phyloP scores from a whole-genome alignment of 2,329 filamentous ascomycete genomes.

The Tolypocladium endophyticum region DNA sequence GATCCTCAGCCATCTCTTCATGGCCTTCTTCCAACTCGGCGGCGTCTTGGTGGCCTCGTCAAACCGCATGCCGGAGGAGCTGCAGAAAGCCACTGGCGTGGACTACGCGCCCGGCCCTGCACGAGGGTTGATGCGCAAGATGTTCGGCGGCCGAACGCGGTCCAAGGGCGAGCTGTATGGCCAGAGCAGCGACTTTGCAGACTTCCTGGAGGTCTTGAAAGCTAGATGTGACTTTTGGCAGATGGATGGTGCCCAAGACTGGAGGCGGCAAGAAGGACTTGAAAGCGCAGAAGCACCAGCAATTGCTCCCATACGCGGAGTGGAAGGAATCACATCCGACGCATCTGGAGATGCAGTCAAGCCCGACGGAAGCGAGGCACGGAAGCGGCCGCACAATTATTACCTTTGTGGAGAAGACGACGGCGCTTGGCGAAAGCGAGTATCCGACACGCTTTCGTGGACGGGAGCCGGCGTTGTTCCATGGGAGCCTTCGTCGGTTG shows the following conservation, averaged over 20 bases:
- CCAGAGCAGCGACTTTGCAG: conserved; percentile 60
- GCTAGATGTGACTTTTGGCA: conserved; percentile 76
- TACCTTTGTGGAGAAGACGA: conserved; percentile 15
- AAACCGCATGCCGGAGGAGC: conserved; percentile 74
- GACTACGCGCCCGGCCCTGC: conserved; percentile 51
- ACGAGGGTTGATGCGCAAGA: conserved; percentile 38
- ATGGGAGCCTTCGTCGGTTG: conserved; percentile 33
- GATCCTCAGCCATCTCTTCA: conserved; percentile 69
- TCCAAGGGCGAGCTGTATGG: conserved; percentile 41
- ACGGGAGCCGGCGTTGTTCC: conserved; percentile 9
- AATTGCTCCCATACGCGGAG: not conserved
- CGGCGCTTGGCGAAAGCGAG: conserved; percentile 14
- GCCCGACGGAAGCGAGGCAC: conserved; percentile 4
- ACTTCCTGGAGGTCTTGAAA: conserved; percentile 65
- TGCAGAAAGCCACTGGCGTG: conserved; percentile 63
- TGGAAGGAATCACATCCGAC: not conserved
- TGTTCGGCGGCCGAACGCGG: conserved; percentile 28
- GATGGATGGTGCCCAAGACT: conserved; percentile 67
- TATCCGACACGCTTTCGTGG: conserved; percentile 14
- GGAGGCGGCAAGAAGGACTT: conserved; percentile 45
- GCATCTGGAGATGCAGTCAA: not conserved
- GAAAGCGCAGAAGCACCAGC: conserved; percentile 3
- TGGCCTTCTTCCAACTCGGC: conserved; percentile 70
- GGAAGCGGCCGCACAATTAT: conserved; percentile 19
- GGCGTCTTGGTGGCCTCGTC: conserved; percentile 72